Evolutionary conservation across 1,139 yeast genomes (phyloP).

Genomic region (Kurtzmaniella quercitrusa): DNA sequence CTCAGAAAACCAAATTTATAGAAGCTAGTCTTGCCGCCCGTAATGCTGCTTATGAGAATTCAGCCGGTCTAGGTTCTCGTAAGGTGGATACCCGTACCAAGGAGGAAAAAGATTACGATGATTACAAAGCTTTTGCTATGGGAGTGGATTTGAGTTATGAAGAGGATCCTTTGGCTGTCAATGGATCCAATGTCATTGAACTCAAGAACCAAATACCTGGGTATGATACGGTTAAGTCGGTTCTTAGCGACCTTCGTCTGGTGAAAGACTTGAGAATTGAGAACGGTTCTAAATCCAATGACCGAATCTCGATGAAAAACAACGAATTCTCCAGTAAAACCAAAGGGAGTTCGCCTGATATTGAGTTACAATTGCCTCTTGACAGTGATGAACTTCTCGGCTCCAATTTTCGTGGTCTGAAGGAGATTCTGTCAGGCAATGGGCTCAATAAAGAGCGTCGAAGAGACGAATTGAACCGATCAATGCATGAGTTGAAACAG

Average conservation of each 20-base stretch:
- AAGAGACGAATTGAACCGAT: constrained; percentile 17
- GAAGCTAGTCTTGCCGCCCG: not conserved
- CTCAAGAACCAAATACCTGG: not conserved
- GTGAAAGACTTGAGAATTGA: too few relatives aligned
- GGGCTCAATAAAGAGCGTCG: constrained; percentile 26
- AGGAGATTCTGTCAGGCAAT: constrained; percentile 21
- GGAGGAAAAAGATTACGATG: constrained; percentile 9
- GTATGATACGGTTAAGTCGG: not conserved
- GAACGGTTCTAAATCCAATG: not conserved
- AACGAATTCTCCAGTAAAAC: not conserved
- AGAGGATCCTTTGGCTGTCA: not conserved
- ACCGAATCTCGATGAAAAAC: not conserved
- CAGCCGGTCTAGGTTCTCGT: constrained; percentile 10
- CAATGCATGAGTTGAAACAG: constrained; percentile 12
- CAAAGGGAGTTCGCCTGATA: not conserved
- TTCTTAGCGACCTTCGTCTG: not conserved
- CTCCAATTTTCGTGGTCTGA: constrained; percentile 7
- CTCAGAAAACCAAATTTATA: not conserved
- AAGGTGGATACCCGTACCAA: constrained; percentile 10
- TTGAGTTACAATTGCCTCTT: not conserved
- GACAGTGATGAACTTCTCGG: constrained; percentile 7
- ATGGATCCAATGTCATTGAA: constrained; percentile 1
- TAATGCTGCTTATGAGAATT: not conserved
- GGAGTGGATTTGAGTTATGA: not conserved
- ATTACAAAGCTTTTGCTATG: constrained; percentile 8